phyloP scores from a whole-genome alignment of 2,329 filamentous ascomycete genomes.

The Simplicillium sp. region DNA sequence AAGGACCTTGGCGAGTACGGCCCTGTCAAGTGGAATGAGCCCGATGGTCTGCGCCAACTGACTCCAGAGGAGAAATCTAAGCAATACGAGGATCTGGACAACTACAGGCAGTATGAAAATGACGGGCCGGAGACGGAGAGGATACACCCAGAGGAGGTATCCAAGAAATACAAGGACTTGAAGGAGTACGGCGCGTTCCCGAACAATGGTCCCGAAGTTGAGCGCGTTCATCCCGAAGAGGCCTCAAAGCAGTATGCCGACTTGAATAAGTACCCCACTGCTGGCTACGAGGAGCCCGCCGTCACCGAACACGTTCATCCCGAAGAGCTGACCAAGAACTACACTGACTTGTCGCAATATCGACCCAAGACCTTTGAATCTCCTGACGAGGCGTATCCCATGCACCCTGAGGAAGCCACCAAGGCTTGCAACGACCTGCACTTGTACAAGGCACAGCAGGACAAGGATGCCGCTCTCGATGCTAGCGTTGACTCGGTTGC shows the following conservation, averaged over 20 bases:
- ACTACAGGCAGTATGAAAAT: conserved; percentile 17
- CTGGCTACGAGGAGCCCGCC: conserved; percentile 18
- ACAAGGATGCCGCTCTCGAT: not conserved
- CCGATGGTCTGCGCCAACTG: conserved; percentile 25
- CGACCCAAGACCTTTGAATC: conserved; percentile 10
- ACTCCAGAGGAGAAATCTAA: conserved; percentile 24
- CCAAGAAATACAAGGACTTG: conserved; percentile 27
- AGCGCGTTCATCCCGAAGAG: conserved; percentile 18
- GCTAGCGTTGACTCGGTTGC: not conserved
- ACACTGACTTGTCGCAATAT: conserved; percentile 27
- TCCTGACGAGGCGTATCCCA: conserved; percentile 7
- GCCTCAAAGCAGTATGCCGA: conserved; percentile 24
- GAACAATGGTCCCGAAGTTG: conserved; percentile 13
- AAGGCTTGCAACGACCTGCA: conserved; percentile 26
- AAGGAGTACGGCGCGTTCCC: conserved; percentile 19
- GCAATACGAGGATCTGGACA: conserved; percentile 27
- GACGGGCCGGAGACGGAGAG: conserved; percentile 11
- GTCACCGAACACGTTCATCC: conserved; percentile 18
- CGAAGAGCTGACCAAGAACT: conserved; percentile 25
- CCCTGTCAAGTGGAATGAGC: conserved; percentile 26
- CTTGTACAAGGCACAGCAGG: conserved; percentile 22
- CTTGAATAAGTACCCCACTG: conserved; percentile 18
- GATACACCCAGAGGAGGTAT: conserved; percentile 19
- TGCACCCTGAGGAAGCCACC: conserved; percentile 20
- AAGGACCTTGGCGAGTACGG: conserved; percentile 32